Evolutionary conservation across 106 monocot genomes (phyloP), one percentile per base, ranked within the genome.

Genomic region (Dioscorea zingiberensis): DNA sequence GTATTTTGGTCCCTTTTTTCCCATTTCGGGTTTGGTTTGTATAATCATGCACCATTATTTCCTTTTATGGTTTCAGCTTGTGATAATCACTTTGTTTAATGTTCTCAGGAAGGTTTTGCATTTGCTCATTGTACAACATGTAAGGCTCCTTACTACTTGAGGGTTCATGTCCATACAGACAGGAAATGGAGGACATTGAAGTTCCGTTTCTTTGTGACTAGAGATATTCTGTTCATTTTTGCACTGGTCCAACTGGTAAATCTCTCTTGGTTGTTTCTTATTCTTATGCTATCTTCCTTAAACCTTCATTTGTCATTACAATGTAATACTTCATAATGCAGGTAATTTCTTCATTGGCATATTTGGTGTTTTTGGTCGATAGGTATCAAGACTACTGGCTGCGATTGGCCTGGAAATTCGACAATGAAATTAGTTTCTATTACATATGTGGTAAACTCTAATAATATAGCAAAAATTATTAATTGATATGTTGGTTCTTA

Each of bases 121-220:
- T 97, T 97, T 84, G 82, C 85, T 65, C 97, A 97, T 75, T 97
- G 97, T 60, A 97, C 97, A 65, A 97, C 97, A 13, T 97, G 97
- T 79, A 97, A 97, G 67, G 85, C 86, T 62, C 97, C 97, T 21
- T 97, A 97, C 67, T 85, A 97, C 58, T 69, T 97, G 83, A 86
- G 88, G 81, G 97, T 92, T 67, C 85, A 88, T 45, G 69, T 72
- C 21, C 97, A 86, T 63, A 69, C 88, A 29, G 97, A 97, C 60
- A 83, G 91, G 73, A 91, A 97, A 77, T 97, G 91, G 95, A 56
- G 95, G 68, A 91, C 88, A 23, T 75, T 97, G 58, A 97, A 97
- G 62, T 97, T 97, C 55, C 85, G 87, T 22, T 91, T 88, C 73
- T 97, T 97, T 73, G 94, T 95, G 21, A 95, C 94, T 45, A 74